Evolutionary conservation across 352 stramenopile genomes (phyloP), one percentile per base, ranked within the genome.

Genomic region (Pythium diclinum): DNA sequence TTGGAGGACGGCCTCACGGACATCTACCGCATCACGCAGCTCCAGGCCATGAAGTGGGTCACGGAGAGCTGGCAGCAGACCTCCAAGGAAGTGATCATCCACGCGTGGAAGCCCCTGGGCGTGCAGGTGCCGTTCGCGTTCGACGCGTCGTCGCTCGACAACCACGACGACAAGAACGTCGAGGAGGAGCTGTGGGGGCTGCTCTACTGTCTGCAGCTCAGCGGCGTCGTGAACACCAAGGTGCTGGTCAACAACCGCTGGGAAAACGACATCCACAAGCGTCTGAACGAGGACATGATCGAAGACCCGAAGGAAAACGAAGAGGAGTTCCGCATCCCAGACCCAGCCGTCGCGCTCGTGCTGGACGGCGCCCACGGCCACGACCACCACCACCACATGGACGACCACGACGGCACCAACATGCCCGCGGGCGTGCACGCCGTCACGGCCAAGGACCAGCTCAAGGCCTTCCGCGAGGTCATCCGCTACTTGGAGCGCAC

Each of bases 201-300:
- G 64, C 74, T 95, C 16, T 95, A 95, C 73, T 95, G 86, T 42
- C 69, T 95, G 38, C 83, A 93, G 67, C 75, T 95, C 21, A 92
- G 83, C 28, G 86, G 86, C 34, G 67, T 95, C 3, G 85, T 95
- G 21, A 93, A 92, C 71, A 95, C 85, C 30, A 95, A 95, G 67
- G 83, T 89, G 60, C 71, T 95, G 14, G 83, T 95, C 48, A 95
- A 95, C 79, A 92, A 86, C 32, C 86, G 86, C 17, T 92, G 86
- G 83, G 86, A 95, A 68, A 95, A 92, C 52, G 86, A 95, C 55
- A 91, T 95, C 32, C 86, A 95, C 77, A 95, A 95, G 72, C 86
- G 85, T 11, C 72, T 95, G 7, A 93, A 95, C 48, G 86, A 93
- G 67, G 86, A 95, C 65, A 92, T 93, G 73, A 92, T 95, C 48